These are phyloP conservation scores for Vaccinium myrtillus DNA, from an alignment of 148 eudicot species.

Conservation along the genomic window DNA sequence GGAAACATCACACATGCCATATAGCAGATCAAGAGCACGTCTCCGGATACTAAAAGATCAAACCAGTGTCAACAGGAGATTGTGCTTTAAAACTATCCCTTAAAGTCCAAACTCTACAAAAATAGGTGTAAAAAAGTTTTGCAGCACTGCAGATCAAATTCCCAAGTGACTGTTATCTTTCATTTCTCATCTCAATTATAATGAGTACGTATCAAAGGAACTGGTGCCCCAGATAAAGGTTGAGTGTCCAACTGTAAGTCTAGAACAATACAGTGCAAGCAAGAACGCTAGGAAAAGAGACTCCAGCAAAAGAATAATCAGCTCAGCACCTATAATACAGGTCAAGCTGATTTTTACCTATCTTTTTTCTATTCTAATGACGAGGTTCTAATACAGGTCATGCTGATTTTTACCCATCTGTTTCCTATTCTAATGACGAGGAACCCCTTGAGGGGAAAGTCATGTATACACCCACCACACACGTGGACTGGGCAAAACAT, in stretches of 20 bases:
- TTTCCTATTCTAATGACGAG: too few species aligned
- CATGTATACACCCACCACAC: neutral
- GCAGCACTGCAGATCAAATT: neutral
- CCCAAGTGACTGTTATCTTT: neutral
- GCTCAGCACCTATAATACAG: neutral
- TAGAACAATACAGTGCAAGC: neutral
- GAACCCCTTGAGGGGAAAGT: neutral
- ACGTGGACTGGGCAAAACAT: neutral
- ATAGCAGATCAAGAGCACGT: slow-evolving; percentile 96
- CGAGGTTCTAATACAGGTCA: neutral
- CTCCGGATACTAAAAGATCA: slow-evolving; percentile 71
- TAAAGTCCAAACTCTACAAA: neutral
- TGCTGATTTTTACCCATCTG: too few species aligned
- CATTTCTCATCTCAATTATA: neutral
- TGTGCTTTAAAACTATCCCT: neutral
- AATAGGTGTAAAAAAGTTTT: neutral
- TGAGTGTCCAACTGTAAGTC: neutral
- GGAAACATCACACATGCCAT: slow-evolving; percentile 99
- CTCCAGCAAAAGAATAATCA: neutral
- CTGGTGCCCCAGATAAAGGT: neutral
- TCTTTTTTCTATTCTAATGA: neutral
- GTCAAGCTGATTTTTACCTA: slow-evolving; percentile 1
- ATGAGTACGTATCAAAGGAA: neutral
- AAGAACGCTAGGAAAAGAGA: neutral
- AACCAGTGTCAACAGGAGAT: slow-evolving; percentile 16